Evolutionary conservation across 371 early-diverging fungal genomes (phyloP).

Genomic region (Apophysomyces sp.): DNA sequence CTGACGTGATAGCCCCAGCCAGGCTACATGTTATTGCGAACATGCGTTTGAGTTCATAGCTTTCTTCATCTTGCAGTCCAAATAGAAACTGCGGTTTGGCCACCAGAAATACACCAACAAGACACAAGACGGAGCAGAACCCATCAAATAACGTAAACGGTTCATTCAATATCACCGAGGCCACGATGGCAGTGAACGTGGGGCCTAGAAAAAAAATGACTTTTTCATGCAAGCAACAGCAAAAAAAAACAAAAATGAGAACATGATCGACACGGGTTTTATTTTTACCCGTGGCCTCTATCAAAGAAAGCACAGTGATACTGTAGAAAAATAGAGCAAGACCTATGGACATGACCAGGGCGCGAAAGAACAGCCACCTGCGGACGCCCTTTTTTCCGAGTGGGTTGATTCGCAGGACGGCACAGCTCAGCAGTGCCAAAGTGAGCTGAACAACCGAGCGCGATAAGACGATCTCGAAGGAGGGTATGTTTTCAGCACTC

Average conservation of each 20-base stretch:
- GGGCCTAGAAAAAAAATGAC: slow-evolving; percentile 80
- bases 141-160: slow-evolving; percentile 63
- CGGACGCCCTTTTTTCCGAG: slow-evolving; percentile 52
- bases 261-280: too few species aligned
- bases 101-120: slow-evolving; percentile 68
- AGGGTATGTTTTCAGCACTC: slow-evolving; percentile 52
- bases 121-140: slow-evolving; percentile 50
- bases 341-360: slow-evolving; percentile 64
- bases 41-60: slow-evolving; percentile 19
- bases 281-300: slow-evolving; percentile 68
- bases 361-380: slow-evolving; percentile 62
- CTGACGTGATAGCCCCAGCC: slow-evolving; percentile 61
- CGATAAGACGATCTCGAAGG: slow-evolving; percentile 71
- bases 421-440: slow-evolving; percentile 55
- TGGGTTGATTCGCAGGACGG: slow-evolving; percentile 48
- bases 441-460: slow-evolving; percentile 65
- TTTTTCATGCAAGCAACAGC: neutral
- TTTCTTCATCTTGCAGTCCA: slow-evolving; percentile 8
- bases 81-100: slow-evolving; percentile 68
- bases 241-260: neutral
- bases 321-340: slow-evolving; percentile 74
- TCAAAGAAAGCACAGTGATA: slow-evolving; percentile 64
- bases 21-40: slow-evolving; percentile 54
- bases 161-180: slow-evolving; percentile 63
- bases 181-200: slow-evolving; percentile 72